These are phyloP conservation scores for Talaromyces sp. DNA, from an alignment of 2,329 filamentous ascomycete species.

Conservation along the genomic window DNA sequence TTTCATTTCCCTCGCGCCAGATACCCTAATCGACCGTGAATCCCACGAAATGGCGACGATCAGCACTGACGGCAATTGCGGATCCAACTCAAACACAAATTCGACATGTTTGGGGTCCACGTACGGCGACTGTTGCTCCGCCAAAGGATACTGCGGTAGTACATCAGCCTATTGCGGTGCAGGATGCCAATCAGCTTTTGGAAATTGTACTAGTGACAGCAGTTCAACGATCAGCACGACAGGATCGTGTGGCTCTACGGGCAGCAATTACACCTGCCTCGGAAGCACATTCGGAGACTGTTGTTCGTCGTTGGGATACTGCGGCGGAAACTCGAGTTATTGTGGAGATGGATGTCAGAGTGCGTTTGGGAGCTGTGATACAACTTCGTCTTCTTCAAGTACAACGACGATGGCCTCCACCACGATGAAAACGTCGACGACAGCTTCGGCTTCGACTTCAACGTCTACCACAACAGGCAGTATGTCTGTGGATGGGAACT, in stretches of 20 bases:
- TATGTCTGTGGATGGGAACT: not conserved
- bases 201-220: not conserved
- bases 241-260: not conserved
- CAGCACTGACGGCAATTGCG: slow-evolving; percentile 1
- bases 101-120: not conserved
- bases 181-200: not conserved
- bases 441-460: not conserved
- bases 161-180: not conserved
- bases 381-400: not conserved
- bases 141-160: not conserved
- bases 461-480: not conserved
- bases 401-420: not conserved
- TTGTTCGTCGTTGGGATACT: slow-evolving; percentile 4
- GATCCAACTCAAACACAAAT: not conserved
- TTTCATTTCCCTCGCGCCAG: not conserved
- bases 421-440: not conserved
- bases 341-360: slow-evolving; percentile 1
- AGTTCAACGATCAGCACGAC: not conserved
- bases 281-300: slow-evolving; percentile 3
- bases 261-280: not conserved
- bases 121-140: slow-evolving; percentile 1
- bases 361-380: not conserved
- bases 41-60: not conserved
- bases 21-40: not conserved
- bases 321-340: slow-evolving; percentile 1